Evolutionary conservation across 2,329 filamentous ascomycete genomes (phyloP), one percentile per base, ranked within the genome.

Genomic region (Ophiostoma triangulosporum): DNA sequence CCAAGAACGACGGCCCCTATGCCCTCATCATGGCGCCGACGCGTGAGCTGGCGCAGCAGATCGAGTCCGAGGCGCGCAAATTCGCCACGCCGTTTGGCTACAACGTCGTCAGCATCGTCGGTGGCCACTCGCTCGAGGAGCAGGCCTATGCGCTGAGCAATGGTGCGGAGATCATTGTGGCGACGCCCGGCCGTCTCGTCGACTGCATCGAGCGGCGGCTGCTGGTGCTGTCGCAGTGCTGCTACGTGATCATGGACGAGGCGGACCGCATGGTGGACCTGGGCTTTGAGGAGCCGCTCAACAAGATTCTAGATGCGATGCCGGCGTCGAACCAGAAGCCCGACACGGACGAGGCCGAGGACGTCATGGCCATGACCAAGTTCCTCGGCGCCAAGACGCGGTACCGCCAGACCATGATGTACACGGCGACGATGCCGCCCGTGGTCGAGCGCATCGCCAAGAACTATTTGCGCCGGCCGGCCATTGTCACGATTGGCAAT

Each of bases 371-470:
- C n/a, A 97, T 97, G 91, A 84, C 82, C 61, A 77, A 80, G 55
- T 85, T 86, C 62, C 71, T 95, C 1, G 83, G 83, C 52, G 81
- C 81, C 17, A 81, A 81, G 60, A 84, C 89, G 62, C 78, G 86
- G 22, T 97, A 97, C 71, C 77, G 93, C 56, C 91, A 98, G 68
- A 98, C 93, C 0, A 98, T 98, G 93, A 98, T 98, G 93, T 98
- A 97, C 80, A 97, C 93, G 59, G 93, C 93, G 52, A 98, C 93
- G 27, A 98, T 98, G 93, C 90, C 93, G 1, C 72, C 86, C 0
- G 81, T 86, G 0, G 87, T 98, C 15, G 93, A 98, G 66, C 86
- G 87, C 58, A 97, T 98, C 59, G 93, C 93, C n/a, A 85, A 90
- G 62, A 95, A 95, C 66, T 98, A 98, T 65, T 80, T 97, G 15